phyloP scores from a whole-genome alignment of 2,329 filamentous ascomycete genomes.

The Chalaropsis ovoidea region DNA sequence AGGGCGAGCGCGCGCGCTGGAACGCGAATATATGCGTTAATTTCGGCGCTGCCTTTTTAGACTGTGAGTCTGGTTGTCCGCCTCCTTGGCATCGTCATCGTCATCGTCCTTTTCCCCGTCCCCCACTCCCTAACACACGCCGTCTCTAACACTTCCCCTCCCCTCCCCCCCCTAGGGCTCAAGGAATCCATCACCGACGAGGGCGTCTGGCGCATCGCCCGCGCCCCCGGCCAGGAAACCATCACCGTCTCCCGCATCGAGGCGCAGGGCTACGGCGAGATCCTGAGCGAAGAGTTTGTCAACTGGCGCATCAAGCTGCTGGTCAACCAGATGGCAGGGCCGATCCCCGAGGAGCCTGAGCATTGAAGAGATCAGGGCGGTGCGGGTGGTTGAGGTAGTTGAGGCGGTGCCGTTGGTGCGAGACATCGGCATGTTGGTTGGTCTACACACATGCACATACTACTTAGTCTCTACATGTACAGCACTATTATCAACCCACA shows the following conservation, averaged over 20 bases:
- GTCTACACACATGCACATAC: too few relatives aligned
- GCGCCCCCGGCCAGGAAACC: slow-evolving; percentile 48
- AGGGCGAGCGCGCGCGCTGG: slow-evolving; percentile 59
- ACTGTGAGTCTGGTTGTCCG: slow-evolving; percentile 46
- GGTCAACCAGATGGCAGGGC: slow-evolving; percentile 19
- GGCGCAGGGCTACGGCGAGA: slow-evolving; percentile 63
- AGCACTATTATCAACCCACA: too few relatives aligned
- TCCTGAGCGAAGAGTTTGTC: slow-evolving; percentile 67
- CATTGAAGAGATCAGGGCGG: too few relatives aligned
- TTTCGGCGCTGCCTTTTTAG: slow-evolving; percentile 67
- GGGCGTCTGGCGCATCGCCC: slow-evolving; percentile 72
- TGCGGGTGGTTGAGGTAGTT: too few relatives aligned
- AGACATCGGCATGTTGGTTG: too few relatives aligned
- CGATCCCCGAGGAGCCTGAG: neutral
- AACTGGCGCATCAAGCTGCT: slow-evolving; percentile 54
- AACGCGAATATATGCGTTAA: slow-evolving; percentile 92
- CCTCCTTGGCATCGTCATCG: neutral
- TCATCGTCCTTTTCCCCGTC: too few relatives aligned
- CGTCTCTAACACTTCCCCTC: slow-evolving; percentile 1
- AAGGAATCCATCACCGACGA: slow-evolving; percentile 54
- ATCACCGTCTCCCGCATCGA: slow-evolving; percentile 68
- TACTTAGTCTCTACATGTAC: too few relatives aligned
- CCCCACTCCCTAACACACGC: too few relatives aligned
- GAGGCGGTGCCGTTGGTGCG: too few relatives aligned
- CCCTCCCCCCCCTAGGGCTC: slow-evolving; percentile 44